A percentile compares a stretch with the other conserved stretches of the same genome.
Conservation (phyloP, 1,139 yeast species). For the Kodamaea plutei region DNA sequence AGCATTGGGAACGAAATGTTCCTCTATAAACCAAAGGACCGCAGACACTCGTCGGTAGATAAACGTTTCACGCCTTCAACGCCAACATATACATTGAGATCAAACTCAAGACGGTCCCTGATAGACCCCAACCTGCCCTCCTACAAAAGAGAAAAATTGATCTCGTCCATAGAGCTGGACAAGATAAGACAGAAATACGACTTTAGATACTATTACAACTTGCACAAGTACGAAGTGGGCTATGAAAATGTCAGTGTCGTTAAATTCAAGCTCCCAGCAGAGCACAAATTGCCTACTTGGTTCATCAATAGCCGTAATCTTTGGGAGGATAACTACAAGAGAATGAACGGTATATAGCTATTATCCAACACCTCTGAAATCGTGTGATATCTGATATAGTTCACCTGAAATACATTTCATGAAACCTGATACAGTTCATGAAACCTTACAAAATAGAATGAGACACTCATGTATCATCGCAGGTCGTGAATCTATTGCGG, state of each 20-base stretch:
- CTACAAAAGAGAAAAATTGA: background rate
- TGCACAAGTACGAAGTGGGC: conserved; percentile 25
- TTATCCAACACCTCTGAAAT: too few relatives aligned
- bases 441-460: too few relatives aligned
- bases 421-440: too few relatives aligned
- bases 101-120: conserved; percentile 3
- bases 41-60: conserved; percentile 37
- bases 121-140: conserved; percentile 7
- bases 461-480: too few relatives aligned
- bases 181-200: conserved; percentile 23
- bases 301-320: conserved; percentile 54
- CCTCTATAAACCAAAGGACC: conserved; percentile 19
- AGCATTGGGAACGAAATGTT: conserved; percentile 24
- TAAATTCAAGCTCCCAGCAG: conserved; percentile 56
- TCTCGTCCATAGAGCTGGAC: conserved; percentile 4
- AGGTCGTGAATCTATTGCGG: too few relatives aligned
- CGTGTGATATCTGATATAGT: too few relatives aligned
- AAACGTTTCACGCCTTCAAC: conserved; percentile 11
- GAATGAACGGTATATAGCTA: conserved; percentile 5
- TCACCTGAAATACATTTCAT: too few relatives aligned
- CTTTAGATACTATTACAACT: conserved; percentile 33
- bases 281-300: conserved; percentile 66
- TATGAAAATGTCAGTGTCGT: conserved; percentile 38
- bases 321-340: conserved; percentile 47
- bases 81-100: background rate